Evolutionary conservation across 1,139 yeast genomes (phyloP).

Genomic region (Geotrichum reessii): DNA sequence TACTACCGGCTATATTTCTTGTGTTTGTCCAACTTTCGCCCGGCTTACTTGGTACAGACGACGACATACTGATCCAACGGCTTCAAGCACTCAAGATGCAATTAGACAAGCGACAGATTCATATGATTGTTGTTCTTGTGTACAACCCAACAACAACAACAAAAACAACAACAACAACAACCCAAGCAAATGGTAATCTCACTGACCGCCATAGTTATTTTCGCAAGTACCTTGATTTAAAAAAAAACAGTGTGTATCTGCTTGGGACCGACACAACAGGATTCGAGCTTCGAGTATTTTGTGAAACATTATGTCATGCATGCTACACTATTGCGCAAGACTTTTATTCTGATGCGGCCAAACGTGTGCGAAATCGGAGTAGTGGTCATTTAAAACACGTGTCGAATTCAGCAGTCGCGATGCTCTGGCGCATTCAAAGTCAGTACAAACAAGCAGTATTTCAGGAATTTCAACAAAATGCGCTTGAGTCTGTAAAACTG

Average conservation of each 20-base stretch:
- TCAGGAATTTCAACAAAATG: constrained; percentile 44
- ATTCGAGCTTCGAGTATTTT: constrained; percentile 39
- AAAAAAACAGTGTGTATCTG: constrained; percentile 39
- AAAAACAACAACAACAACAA: constrained; percentile 28
- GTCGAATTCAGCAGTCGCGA: constrained; percentile 16
- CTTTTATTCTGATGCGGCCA: constrained; percentile 40
- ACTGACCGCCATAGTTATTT: constrained; percentile 39
- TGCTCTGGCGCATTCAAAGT: constrained; percentile 44
- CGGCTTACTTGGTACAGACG: constrained; percentile 27
- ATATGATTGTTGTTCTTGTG: constrained; percentile 34
- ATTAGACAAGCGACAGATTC: constrained; percentile 33
- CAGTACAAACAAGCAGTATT: constrained; percentile 45
- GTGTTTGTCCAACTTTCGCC: constrained; percentile 35
- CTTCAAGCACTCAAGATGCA: constrained; percentile 35
- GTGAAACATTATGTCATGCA: constrained; percentile 37
- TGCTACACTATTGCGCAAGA: constrained; percentile 41
- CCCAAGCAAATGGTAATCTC: constrained; percentile 30
- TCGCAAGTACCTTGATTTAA: constrained; percentile 24
- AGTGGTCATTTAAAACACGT: constrained; percentile 22
- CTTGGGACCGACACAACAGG: constrained; percentile 40
- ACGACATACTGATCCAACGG: constrained; percentile 36
- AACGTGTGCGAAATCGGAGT: constrained; percentile 36
- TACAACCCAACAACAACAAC: constrained; percentile 24
- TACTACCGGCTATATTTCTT: constrained; percentile 43
- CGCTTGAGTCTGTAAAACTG: constrained; percentile 43